Evolutionary conservation across 148 eudicot genomes (phyloP), one percentile per base, ranked within the genome.

Genomic region (Salicornia ramosissima): DNA sequence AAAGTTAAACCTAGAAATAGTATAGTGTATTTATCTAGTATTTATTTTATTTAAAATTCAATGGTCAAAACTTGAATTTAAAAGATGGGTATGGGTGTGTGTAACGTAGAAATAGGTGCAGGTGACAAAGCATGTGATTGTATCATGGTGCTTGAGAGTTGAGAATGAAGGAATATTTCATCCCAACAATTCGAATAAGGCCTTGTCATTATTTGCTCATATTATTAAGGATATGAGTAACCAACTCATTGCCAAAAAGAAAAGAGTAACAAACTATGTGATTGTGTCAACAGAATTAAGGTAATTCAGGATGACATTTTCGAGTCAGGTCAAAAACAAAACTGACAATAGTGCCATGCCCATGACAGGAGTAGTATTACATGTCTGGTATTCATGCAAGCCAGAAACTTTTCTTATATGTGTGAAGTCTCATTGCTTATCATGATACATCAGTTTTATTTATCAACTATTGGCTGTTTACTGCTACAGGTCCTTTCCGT

Each of bases 401-500:
- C 39, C 40, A 30, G 63, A 21, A 58, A 30, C 9, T 31, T 58
- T 11, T 30, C 28, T 53, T 0, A 21, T 65, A 15, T 28, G 11
- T 15, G 34, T 4, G 12, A 54, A 26, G 39, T 47, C 36, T 11
- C 13, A 15, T 22, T 22, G 28, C 15, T 16, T 26, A 12, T 52
- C 29, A 45, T 71, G n/a, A 2, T 45, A 18, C 45, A 33, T 10
- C 40, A 25, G 19, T 64, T 70, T 52, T 30, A 10, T 22, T 26
- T 54, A 24, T 16, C 31, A 63, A 21, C 51, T 74, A 54, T 57
- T 33, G 57, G 40, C 6, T 28, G 10, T 45, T 67, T 3, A 71
- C 40, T 50, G 53, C 67, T 67, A 71, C 66, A 94, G 99, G 99
- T 79, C 69, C 88, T 53, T 81, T 94, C 72, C 96, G 93, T 60